These are phyloP conservation scores for Irpex sp. DNA, from an alignment of 1,284 basidiomycete species.

Conservation along the genomic window DNA sequence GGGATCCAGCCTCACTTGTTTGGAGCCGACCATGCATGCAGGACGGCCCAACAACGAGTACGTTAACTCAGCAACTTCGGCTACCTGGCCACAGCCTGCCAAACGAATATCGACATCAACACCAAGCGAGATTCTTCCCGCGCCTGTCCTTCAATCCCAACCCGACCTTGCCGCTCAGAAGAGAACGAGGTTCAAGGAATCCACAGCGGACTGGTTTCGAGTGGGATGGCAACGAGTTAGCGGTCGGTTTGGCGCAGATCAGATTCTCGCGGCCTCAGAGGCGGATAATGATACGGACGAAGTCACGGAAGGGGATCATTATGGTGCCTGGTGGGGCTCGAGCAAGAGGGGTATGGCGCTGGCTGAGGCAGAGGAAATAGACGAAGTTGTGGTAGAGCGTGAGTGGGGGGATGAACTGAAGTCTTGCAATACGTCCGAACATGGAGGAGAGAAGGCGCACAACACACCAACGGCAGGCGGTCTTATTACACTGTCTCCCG, in stretches of 20 bases:
- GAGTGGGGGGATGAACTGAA: constrained; percentile 57
- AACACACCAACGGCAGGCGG: constrained; percentile 35
- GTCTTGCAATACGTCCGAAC: constrained; percentile 45
- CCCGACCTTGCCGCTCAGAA: constrained; percentile 18
- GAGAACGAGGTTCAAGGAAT: constrained; percentile 31
- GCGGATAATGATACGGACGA: constrained; percentile 38
- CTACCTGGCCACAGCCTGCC: neutral
- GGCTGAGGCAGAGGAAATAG: constrained; percentile 38
- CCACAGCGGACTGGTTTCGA: constrained; percentile 23
- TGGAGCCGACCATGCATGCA: neutral
- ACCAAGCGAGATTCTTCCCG: constrained; percentile 1
- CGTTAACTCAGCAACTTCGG: neutral
- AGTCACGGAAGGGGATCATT: constrained; percentile 26
- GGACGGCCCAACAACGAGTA: neutral
- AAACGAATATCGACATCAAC: neutral
- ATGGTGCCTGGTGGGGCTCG: neutral
- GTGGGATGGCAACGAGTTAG: constrained; percentile 41
- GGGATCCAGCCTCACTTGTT: neutral
- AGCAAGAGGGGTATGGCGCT: neutral
- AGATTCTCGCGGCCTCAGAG: constrained; percentile 37
- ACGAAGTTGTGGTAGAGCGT: constrained; percentile 72
- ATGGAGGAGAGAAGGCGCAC: constrained; percentile 24
- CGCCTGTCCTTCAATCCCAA: constrained; percentile 7
- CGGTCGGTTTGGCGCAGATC: constrained; percentile 39
- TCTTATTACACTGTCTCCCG: constrained; percentile 33